These are phyloP conservation scores for Borovskyia barvae DNA, from an alignment of 208 protist species.

Conservation along the genomic window DNA sequence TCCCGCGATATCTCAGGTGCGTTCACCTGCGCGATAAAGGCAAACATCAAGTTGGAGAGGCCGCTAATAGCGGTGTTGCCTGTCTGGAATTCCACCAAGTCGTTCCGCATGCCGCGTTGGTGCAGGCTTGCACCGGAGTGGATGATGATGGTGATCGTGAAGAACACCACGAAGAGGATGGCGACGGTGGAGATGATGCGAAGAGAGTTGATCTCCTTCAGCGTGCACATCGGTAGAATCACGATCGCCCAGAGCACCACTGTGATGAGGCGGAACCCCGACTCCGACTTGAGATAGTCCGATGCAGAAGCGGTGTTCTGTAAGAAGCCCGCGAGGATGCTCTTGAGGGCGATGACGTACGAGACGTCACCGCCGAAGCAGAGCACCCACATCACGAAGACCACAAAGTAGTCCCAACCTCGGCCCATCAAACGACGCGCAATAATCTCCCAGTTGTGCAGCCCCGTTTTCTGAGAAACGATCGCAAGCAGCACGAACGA, in stretches of 20 bases:
- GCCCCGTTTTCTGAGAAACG: constrained; percentile 38
- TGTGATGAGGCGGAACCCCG: constrained; percentile 44
- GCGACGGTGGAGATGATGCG: constrained; percentile 59
- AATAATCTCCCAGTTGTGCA: constrained; percentile 53
- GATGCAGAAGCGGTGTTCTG: constrained; percentile 9
- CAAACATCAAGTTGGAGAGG: constrained; percentile 63
- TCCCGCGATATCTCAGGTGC: constrained; percentile 56
- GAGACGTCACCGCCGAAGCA: constrained; percentile 60
- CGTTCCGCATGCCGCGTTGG: constrained; percentile 22
- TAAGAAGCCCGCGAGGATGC: constrained; percentile 37
- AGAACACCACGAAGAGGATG: constrained; percentile 70
- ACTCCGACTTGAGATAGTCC: constrained; percentile 16
- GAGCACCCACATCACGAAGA: constrained; percentile 51
- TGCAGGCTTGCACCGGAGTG: constrained; percentile 34
- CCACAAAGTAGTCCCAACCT: constrained; percentile 39
- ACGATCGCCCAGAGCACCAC: constrained; percentile 49
- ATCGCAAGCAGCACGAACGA: constrained; percentile 59
- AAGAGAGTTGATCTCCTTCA: constrained; percentile 80
- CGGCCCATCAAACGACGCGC: constrained; percentile 38
- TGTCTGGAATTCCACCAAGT: constrained; percentile 46
- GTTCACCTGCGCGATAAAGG: constrained; percentile 72
- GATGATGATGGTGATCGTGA: constrained; percentile 60
- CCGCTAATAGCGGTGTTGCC: constrained; percentile 56
- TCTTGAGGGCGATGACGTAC: constrained; percentile 61
- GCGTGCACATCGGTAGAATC: constrained; percentile 71